Conservation (phyloP, 2,329 filamentous ascomycete species). For the Periglandula ipomoeae region DNA sequence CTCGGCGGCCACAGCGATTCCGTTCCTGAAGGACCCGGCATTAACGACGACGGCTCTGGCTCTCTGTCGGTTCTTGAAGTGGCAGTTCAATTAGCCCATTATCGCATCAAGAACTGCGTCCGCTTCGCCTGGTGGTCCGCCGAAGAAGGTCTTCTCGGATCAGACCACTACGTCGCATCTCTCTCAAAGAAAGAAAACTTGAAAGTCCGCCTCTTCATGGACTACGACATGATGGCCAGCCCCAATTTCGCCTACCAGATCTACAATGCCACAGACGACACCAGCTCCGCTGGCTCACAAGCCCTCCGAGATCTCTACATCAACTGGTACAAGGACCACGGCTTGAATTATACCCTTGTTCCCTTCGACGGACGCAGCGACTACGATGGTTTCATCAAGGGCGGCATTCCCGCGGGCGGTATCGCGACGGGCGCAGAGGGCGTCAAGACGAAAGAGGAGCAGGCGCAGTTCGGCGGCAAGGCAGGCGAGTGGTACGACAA, state of each 20-base stretch:
- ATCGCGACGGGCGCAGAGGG: conserved; percentile 72
- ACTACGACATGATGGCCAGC: conserved; percentile 62
- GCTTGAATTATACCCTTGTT: conserved; percentile 59
- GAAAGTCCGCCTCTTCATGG: conserved; percentile 57
- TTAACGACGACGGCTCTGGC: conserved; percentile 72
- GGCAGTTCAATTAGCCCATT: conserved; percentile 48
- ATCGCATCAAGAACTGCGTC: conserved; percentile 54
- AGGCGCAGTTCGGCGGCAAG: conserved; percentile 58
- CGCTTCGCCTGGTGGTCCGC: conserved; percentile 61
- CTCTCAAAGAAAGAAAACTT: conserved; percentile 49
- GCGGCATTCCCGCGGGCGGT: conserved; percentile 65
- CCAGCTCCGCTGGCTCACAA: conserved; percentile 61
- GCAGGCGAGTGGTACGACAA: conserved; percentile 52
- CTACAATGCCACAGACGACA: conserved; percentile 62
- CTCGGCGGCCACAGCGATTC: conserved; percentile 56
- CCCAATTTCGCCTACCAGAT: conserved; percentile 59
- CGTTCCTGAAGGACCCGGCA: conserved; percentile 56
- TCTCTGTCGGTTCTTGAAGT: conserved; percentile 53
- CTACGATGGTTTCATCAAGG: conserved; percentile 67
- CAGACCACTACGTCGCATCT: conserved; percentile 48
- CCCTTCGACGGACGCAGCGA: conserved; percentile 73
- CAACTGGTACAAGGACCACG: conserved; percentile 54
- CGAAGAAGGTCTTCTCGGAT: conserved; percentile 57
- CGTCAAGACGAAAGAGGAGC: conserved; percentile 61
- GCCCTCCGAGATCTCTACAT: conserved; percentile 60